Conservation (phyloP, 805 yeast species). For the Sugiyamaella mastotermitis region DNA sequence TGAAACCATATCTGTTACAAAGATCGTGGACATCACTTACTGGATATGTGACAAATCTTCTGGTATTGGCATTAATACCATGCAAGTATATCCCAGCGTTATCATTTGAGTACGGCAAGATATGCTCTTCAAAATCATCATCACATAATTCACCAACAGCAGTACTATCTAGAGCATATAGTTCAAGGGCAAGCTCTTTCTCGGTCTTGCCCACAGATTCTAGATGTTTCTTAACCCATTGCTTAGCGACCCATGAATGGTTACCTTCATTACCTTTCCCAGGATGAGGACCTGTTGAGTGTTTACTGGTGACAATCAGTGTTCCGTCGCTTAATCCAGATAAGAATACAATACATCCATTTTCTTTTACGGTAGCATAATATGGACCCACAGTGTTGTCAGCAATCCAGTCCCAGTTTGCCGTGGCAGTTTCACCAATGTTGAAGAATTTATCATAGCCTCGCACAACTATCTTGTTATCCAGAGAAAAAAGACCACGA, state of each 20-base stretch:
- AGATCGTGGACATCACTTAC: constrained; percentile 55
- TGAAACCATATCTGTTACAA: constrained; percentile 67
- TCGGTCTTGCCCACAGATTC: constrained; percentile 33
- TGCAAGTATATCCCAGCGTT: constrained; percentile 82
- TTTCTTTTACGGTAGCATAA: constrained; percentile 75
- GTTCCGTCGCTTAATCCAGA: constrained; percentile 73
- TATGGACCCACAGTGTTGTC: constrained; percentile 66
- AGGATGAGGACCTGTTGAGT: constrained; percentile 67
- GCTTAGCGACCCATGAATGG: constrained; percentile 73
- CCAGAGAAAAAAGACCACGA: constrained; percentile 64
- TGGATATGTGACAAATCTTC: constrained; percentile 57
- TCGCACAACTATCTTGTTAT: constrained; percentile 53
- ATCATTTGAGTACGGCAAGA: constrained; percentile 61
- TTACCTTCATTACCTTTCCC: constrained; percentile 42
- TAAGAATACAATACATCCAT: constrained; percentile 86
- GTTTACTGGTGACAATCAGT: constrained; percentile 83
- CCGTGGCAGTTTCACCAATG: constrained; percentile 53
- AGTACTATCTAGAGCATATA: constrained; percentile 54
- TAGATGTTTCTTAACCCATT: constrained; percentile 52
- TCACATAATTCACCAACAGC: constrained; percentile 93
- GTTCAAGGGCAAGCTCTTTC: constrained; percentile 47
- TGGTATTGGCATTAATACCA: constrained; percentile 71
- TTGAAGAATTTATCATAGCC: constrained; percentile 96
- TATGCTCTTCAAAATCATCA: constrained; percentile 90
- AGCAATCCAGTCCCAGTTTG: constrained; percentile 45